Percentiles rank a stretch among this genome's conserved stretches.
Conservation (phyloP, 2,329 filamentous ascomycete species). For the Stemphylium vesicarium region DNA sequence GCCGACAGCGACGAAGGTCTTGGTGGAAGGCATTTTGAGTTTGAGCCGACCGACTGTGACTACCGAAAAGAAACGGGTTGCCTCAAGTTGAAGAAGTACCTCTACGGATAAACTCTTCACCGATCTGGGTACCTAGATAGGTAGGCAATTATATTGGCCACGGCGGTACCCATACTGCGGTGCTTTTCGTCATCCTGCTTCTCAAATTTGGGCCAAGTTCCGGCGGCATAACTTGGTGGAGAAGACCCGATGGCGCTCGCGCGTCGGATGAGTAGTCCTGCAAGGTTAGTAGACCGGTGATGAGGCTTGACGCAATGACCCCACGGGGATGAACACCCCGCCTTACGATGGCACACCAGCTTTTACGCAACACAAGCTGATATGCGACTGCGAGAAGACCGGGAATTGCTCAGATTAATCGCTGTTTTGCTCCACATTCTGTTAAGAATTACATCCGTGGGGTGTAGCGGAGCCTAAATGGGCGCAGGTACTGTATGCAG, state of each 20-base stretch:
- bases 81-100: neutral
- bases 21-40: conserved; percentile 8
- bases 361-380: too few species aligned
- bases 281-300: neutral
- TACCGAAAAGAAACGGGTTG: neutral
- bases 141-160: neutral
- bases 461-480: neutral
- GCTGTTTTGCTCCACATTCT: neutral
- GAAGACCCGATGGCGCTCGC: neutral
- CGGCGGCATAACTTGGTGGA: neutral
- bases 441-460: neutral
- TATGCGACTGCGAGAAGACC: too few species aligned
- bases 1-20: conserved; percentile 5
- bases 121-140: neutral
- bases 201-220: neutral
- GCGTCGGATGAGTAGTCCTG: neutral
- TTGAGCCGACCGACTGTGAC: neutral
- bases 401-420: neutral
- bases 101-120: neutral
- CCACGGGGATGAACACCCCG: conserved; percentile 4
- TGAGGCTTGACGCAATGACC: conserved; percentile 8
- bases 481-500: neutral
- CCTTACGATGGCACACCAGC: neutral
- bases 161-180: conserved; percentile 1
- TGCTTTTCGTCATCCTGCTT: conserved; percentile 1